A percentile compares a stretch with the other conserved stretches of the same genome.
These are phyloP conservation scores for Boletus huronensis DNA, from an alignment of 768 basidiomycete genomes.

Conservation along the genomic window DNA sequence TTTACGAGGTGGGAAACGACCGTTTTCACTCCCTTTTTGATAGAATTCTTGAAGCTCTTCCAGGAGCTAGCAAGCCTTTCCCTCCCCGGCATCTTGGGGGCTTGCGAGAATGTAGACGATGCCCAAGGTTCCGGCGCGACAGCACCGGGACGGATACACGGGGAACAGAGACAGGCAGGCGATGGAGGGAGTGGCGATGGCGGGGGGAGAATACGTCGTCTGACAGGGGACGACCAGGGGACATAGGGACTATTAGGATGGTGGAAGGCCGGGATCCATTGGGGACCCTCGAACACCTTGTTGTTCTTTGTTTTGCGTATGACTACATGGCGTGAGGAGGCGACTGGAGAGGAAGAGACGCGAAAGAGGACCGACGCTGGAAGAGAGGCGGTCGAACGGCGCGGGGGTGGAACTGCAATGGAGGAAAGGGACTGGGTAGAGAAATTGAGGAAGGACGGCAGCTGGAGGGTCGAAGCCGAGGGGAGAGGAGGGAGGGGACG, in stretches of 20 bases:
- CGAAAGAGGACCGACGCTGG: constrained; percentile 18
- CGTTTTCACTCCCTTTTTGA: constrained; percentile 22
- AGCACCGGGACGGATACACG: constrained; percentile 37
- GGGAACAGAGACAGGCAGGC: constrained; percentile 35
- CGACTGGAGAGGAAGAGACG: constrained; percentile 12
- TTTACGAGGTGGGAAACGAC: constrained; percentile 18
- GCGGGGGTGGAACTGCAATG: constrained; percentile 5
- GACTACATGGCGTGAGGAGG: constrained; percentile 12
- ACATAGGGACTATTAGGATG: constrained; percentile 57
- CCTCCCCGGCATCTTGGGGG: constrained; percentile 18
- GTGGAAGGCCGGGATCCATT: constrained; percentile 38
- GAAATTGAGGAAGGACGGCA: constrained; percentile 37
- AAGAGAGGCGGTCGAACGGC: constrained; percentile 8
- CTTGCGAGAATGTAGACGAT: constrained; percentile 19
- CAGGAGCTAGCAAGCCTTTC: constrained; percentile 26
- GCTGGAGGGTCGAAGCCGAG: constrained; percentile 36
- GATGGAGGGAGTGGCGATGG: constrained; percentile 32
- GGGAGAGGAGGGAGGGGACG: constrained; percentile 35
- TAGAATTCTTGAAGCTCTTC: constrained; percentile 33
- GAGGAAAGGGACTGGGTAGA: constrained; percentile 21
- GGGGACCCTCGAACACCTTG: constrained; percentile 28
- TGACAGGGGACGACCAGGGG: constrained; percentile 45
- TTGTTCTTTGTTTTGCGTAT: constrained; percentile 16
- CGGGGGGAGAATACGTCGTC: constrained; percentile 41
- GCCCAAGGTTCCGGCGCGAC: constrained; percentile 41